Conservation (phyloP, 2,329 filamentous ascomycete genomes). For the Cercospora berteroae region DNA sequence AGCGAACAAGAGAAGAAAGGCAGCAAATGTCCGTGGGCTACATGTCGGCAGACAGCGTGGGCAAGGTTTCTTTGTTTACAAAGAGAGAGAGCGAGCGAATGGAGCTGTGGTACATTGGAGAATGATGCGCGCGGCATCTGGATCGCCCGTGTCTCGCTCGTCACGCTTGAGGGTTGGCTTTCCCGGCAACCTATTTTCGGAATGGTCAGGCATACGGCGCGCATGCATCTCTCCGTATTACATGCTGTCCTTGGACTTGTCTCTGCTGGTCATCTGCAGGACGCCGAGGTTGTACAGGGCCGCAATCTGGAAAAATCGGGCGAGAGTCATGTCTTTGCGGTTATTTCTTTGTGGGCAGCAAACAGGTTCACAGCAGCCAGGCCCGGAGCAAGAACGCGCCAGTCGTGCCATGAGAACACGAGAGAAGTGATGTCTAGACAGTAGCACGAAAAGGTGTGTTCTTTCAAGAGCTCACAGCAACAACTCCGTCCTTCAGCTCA, state of each 20-base stretch:
- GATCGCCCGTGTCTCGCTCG: neutral
- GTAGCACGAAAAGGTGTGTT: no score
- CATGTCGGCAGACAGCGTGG: neutral
- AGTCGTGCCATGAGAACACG: neutral
- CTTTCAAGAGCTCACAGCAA: no score
- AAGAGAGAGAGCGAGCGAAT: neutral
- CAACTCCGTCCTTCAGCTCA: neutral
- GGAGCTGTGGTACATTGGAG: neutral
- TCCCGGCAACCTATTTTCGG: neutral
- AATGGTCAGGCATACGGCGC: neutral
- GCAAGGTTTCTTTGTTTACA: neutral
- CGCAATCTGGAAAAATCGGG: neutral
- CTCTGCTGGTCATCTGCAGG: neutral
- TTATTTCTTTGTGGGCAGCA: neutral
- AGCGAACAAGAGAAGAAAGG: neutral
- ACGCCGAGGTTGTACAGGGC: neutral
- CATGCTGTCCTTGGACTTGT: neutral
- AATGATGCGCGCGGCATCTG: constrained; percentile 4
- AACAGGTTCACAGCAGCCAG: neutral
- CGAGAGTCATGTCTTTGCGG: neutral
- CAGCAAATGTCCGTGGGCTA: neutral
- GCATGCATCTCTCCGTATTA: neutral
- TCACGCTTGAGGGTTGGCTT: neutral
- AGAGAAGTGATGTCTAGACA: neutral
- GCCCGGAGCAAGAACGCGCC: neutral